Conservation (phyloP, 768 basidiomycete species). For the Trichaptum fuscoviolaceum region DNA sequence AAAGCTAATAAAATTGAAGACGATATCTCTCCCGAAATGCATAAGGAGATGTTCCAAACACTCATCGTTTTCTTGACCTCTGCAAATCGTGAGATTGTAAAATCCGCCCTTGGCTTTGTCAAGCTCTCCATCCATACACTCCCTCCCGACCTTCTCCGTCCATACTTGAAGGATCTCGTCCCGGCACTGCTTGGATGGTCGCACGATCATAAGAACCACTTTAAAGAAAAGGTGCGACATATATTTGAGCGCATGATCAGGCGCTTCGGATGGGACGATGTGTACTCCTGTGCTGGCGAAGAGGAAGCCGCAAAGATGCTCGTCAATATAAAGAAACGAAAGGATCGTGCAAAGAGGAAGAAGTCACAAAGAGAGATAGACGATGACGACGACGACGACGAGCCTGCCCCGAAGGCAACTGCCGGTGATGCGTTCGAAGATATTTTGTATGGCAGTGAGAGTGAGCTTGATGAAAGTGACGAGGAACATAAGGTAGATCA, state of each 20-base stretch:
- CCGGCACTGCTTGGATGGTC: constrained; percentile 87
- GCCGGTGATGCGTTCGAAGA: constrained; percentile 94
- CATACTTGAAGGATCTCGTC: constrained; percentile 72
- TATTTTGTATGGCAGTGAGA: constrained; percentile 94
- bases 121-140: constrained; percentile 91
- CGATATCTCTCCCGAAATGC: constrained; percentile 62
- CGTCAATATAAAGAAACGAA: constrained; percentile 91
- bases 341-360: constrained; percentile 89
- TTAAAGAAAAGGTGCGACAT: constrained; percentile 94
- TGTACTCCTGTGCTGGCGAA: constrained; percentile 67
- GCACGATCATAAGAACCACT: constrained; percentile 98
- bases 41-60: constrained; percentile 79
- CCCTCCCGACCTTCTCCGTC: constrained; percentile 62
- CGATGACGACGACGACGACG: constrained; percentile 51
- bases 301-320: constrained; percentile 87
- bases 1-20: constrained; percentile 28
- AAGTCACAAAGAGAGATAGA: constrained; percentile 61
- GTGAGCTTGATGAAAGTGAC: constrained; percentile 74
- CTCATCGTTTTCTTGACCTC: constrained; percentile 79
- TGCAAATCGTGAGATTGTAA: constrained; percentile 95
- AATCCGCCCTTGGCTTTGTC: constrained; percentile 90
- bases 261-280: constrained; percentile 82
- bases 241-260: constrained; percentile 95
- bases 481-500: constrained; percentile 37
- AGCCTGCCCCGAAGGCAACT: constrained; percentile 40